Conservation (phyloP, 192 early-diverging fungal genomes). For the Coemansia umbellata region DNA sequence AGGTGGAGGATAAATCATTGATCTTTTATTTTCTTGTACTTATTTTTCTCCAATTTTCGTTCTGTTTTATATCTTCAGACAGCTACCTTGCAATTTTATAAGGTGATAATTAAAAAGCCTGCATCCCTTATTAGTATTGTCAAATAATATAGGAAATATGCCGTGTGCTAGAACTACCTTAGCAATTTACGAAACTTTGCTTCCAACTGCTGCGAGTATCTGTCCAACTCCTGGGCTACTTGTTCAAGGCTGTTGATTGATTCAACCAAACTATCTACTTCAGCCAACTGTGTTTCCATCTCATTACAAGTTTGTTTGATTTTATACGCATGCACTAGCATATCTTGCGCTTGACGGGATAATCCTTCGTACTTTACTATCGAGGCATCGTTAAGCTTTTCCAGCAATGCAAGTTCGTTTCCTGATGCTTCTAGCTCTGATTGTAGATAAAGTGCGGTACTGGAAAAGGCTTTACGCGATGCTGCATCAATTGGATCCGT, state of each 20-base stretch:
- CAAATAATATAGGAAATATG: no score
- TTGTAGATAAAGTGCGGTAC: slow-evolving; percentile 39
- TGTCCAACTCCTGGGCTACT: slow-evolving; percentile 37
- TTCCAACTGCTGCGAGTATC: slow-evolving; percentile 40
- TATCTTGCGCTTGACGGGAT: slow-evolving; percentile 49
- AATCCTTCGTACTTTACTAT: slow-evolving; percentile 47
- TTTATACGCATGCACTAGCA: slow-evolving; percentile 50
- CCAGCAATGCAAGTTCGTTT: slow-evolving; percentile 30
- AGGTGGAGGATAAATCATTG: no score
- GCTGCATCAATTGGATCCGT: slow-evolving; percentile 16
- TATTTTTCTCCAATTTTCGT: no score
- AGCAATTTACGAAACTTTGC: slow-evolving; percentile 40
- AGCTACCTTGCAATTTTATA: no score
- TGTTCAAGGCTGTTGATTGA: slow-evolving; percentile 39
- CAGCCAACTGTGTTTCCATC: slow-evolving; percentile 41
- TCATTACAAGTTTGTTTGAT: slow-evolving; percentile 49
- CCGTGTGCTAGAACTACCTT: no score
- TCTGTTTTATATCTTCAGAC: no score
- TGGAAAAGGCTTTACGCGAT: slow-evolving; percentile 36
- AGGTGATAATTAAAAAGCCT: no score
- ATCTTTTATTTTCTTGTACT: no score
- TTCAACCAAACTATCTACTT: slow-evolving; percentile 25
- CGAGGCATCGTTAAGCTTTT: slow-evolving; percentile 46
- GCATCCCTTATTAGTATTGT: no score
- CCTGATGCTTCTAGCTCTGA: slow-evolving; percentile 43